Evolutionary conservation across 768 basidiomycete species (phyloP).

Genomic region (Nidula microcarpa): DNA sequence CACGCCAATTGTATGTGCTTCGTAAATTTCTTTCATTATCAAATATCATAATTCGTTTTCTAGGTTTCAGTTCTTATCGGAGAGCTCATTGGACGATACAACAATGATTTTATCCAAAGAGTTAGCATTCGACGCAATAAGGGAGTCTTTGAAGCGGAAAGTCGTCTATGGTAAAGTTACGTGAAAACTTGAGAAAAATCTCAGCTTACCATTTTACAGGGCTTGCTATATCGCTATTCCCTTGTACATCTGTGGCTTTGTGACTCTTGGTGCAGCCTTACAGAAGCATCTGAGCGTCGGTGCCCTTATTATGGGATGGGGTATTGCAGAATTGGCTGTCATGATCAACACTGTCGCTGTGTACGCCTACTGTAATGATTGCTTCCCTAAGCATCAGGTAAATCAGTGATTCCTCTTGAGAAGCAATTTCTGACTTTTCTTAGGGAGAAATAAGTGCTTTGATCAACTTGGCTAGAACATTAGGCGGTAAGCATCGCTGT

Average conservation of each 20-base stretch:
- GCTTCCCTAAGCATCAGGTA: slow-evolving; percentile 28
- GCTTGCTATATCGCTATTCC: slow-evolving; percentile 57
- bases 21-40: not conserved
- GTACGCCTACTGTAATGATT: slow-evolving; percentile 37
- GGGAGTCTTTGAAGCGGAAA: slow-evolving; percentile 60
- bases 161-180: slow-evolving; percentile 47
- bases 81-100: slow-evolving; percentile 47
- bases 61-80: slow-evolving; percentile 52
- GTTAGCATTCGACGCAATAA: slow-evolving; percentile 41
- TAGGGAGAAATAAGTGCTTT: slow-evolving; percentile 64
- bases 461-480: slow-evolving; percentile 50
- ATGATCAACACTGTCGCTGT: slow-evolving; percentile 64
- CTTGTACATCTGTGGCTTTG: slow-evolving; percentile 60
- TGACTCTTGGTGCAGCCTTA: slow-evolving; percentile 51
- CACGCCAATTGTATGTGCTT: slow-evolving; percentile 46
- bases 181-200: too few relatives aligned
- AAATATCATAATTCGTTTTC: not conserved
- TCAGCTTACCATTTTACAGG: slow-evolving; percentile 25
- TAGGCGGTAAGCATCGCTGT: slow-evolving; percentile 36
- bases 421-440: not conserved
- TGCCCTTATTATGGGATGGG: slow-evolving; percentile 66
- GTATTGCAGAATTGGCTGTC: slow-evolving; percentile 50
- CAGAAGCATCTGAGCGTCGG: slow-evolving; percentile 50
- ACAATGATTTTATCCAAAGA: slow-evolving; percentile 52
- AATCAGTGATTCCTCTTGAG: not conserved